Percentiles rank a stretch among this genome's conserved stretches.
These are phyloP conservation scores for Talaromyces sp. DNA, from an alignment of 2,329 filamentous ascomycete species.

Conservation along the genomic window DNA sequence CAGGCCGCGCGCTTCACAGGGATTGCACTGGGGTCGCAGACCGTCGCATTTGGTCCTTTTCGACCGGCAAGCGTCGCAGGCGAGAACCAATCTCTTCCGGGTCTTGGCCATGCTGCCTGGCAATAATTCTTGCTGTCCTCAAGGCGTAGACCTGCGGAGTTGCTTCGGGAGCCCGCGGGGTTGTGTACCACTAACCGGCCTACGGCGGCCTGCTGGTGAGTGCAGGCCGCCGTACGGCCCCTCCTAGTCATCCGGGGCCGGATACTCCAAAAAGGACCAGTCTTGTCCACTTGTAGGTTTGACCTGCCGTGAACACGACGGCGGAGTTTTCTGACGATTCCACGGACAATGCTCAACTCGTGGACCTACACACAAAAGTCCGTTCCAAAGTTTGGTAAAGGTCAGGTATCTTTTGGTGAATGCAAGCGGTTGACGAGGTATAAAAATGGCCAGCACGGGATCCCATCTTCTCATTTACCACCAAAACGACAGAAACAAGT, in stretches of 20 bases:
- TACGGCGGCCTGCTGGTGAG: too few relatives aligned
- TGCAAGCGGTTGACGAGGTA: not conserved
- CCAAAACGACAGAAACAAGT: too few relatives aligned
- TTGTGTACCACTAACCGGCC: too few relatives aligned
- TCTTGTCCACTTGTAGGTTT: too few relatives aligned
- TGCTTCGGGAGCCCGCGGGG: too few relatives aligned
- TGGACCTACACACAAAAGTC: not conserved
- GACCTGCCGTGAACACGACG: not conserved
- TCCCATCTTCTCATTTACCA: not conserved
- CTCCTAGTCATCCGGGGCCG: too few relatives aligned
- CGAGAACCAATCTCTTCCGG: constrained; percentile 14
- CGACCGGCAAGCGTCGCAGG: constrained; percentile 19
- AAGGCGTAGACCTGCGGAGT: not conserved
- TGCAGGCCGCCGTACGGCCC: too few relatives aligned
- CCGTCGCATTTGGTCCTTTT: constrained; percentile 21
- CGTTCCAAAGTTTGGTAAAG: too few relatives aligned
- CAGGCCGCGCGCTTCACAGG: constrained; percentile 16
- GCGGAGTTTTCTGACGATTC: not conserved
- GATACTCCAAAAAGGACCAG: too few relatives aligned
- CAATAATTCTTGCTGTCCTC: not conserved
- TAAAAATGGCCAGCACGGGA: not conserved
- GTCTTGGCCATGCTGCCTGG: not conserved
- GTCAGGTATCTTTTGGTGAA: not conserved
- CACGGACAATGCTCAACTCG: not conserved
- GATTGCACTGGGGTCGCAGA: constrained; percentile 16